Conservation (phyloP, 176 grass and related monocot species). For the Cocos nucifera region DNA sequence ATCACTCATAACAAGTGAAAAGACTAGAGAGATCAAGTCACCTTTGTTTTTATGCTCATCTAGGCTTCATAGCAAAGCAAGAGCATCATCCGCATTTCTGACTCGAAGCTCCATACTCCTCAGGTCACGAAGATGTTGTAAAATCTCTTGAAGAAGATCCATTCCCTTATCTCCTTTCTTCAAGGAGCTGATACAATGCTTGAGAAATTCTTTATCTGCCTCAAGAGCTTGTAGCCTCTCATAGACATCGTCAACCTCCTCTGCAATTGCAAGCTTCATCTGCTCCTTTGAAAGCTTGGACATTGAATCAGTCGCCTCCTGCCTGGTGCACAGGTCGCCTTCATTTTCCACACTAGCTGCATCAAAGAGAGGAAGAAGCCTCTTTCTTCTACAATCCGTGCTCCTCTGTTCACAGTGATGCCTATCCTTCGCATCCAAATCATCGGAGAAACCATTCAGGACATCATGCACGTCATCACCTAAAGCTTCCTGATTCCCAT, state of each 20-base stretch:
- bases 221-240: constrained; percentile 81
- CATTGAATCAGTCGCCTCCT: constrained; percentile 15
- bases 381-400: constrained; percentile 44
- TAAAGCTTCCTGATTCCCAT: constrained; percentile 5
- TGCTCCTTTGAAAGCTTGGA: constrained; percentile 35
- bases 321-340: constrained; percentile 27
- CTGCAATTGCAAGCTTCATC: constrained; percentile 47
- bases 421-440: constrained; percentile 34
- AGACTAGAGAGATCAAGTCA: constrained; percentile 7
- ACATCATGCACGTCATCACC: constrained; percentile 14
- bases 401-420: constrained; percentile 30
- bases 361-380: constrained; percentile 87
- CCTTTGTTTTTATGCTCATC: constrained; percentile 39
- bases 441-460: constrained; percentile 51
- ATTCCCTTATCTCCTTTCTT: constrained; percentile 73
- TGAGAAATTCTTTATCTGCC: constrained; percentile 81
- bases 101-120: constrained; percentile 68
- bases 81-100: constrained; percentile 46
- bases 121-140: constrained; percentile 81
- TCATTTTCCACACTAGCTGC: constrained; percentile 33
- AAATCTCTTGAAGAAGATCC: constrained; percentile 78
- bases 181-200: constrained; percentile 72
- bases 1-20: constrained; percentile 19
- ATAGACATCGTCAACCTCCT: constrained; percentile 55
- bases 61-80: constrained; percentile 34